These are phyloP conservation scores for Xylogone sp. DNA, from an alignment of 2,329 filamentous ascomycete genomes.

Conservation along the genomic window DNA sequence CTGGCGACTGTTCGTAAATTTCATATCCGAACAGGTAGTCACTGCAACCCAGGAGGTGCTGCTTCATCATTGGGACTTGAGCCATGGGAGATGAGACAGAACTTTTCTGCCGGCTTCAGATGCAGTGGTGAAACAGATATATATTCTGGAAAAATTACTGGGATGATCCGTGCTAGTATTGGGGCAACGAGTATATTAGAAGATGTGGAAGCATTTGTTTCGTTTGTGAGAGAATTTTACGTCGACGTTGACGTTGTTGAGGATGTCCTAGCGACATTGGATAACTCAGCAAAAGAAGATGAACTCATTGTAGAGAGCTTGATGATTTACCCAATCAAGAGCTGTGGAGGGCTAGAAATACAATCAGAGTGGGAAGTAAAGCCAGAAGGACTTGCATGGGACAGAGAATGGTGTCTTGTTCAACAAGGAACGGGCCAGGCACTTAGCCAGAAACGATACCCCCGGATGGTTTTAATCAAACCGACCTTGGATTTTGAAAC, in stretches of 20 bases:
- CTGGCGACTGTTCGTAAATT: slow-evolving; percentile 74
- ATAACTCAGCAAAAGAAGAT: background rate
- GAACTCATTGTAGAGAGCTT: slow-evolving; percentile 57
- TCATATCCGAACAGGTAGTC: slow-evolving; percentile 80
- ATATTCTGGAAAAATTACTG: slow-evolving; percentile 80
- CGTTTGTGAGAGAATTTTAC: slow-evolving; percentile 69
- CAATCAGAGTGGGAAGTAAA: slow-evolving; percentile 72
- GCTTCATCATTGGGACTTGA: slow-evolving; percentile 68
- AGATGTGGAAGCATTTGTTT: slow-evolving; percentile 70
- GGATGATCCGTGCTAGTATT: slow-evolving; percentile 78
- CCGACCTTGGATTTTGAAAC: slow-evolving; percentile 68
- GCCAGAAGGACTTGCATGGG: slow-evolving; percentile 84
- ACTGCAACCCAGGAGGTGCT: slow-evolving; percentile 90
- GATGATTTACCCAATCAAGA: slow-evolving; percentile 89
- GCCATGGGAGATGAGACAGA: slow-evolving; percentile 77
- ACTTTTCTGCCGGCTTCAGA: slow-evolving; percentile 79
- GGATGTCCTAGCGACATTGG: background rate
- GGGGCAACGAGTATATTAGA: slow-evolving; percentile 81
- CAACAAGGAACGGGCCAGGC: slow-evolving; percentile 81
- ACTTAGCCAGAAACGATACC: slow-evolving; percentile 84
- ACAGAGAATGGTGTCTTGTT: slow-evolving; percentile 93
- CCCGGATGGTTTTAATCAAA: slow-evolving; percentile 79
- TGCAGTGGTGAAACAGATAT: slow-evolving; percentile 83
- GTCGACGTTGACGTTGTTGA: slow-evolving; percentile 11
- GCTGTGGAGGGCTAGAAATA: slow-evolving; percentile 76